Percentiles rank a stretch among this genome's conserved stretches.
These are phyloP conservation scores for Copromyces sp. DNA, from an alignment of 495 filamentous ascomycete species.

Conservation along the genomic window DNA sequence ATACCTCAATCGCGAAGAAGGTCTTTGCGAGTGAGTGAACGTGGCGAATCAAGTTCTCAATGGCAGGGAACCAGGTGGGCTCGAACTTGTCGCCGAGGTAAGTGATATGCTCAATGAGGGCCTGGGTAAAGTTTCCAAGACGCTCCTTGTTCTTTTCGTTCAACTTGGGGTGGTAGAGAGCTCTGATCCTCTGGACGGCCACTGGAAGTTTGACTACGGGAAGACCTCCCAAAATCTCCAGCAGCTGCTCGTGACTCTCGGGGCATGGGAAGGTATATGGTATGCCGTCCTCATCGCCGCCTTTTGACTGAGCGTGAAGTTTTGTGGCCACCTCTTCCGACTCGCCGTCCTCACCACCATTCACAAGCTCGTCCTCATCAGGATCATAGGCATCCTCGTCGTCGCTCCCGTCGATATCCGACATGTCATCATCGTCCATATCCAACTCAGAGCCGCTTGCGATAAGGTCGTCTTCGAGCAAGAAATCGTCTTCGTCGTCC, in stretches of 20 bases:
- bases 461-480: conserved; percentile 79
- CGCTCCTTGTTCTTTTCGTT: conserved; percentile 73
- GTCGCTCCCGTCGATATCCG: conserved; percentile 45
- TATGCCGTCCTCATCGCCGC: conserved; percentile 40
- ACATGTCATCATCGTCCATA: conserved; percentile 42
- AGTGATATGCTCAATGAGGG: conserved; percentile 69
- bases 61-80: conserved; percentile 25
- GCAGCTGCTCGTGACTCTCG: conserved; percentile 59
- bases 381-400: conserved; percentile 23
- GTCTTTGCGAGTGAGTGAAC: conserved; percentile 65
- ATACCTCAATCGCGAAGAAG: conserved; percentile 68
- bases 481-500: conserved; percentile 88
- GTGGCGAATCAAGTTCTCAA: conserved; percentile 35
- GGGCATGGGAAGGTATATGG: conserved; percentile 83
- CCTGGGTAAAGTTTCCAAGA: conserved; percentile 59
- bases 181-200: conserved; percentile 79
- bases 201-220: conserved; percentile 55
- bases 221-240: conserved; percentile 51
- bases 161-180: conserved; percentile 82
- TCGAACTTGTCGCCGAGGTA: conserved; percentile 45
- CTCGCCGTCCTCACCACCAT: conserved; percentile 47
- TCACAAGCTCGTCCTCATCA: conserved; percentile 59
- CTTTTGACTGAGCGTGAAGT: conserved; percentile 16
- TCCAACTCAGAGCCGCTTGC: conserved; percentile 55
- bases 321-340: conserved; percentile 35